Evolutionary conservation across 768 basidiomycete species (phyloP), one percentile per base, ranked within the genome.

Genomic region (Pleurotus citrinopileatus): DNA sequence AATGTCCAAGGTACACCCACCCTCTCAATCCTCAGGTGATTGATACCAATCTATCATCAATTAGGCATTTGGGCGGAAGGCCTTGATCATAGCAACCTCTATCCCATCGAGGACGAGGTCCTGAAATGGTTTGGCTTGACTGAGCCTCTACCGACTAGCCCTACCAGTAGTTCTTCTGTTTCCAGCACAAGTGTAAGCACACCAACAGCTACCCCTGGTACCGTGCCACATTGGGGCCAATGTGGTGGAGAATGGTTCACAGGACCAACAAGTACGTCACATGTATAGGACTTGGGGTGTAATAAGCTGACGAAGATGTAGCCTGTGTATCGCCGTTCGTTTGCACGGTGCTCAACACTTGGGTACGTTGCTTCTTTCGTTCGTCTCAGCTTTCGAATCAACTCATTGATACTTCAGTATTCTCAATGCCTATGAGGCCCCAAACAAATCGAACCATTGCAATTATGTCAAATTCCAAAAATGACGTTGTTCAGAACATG

Each of bases 81-180:
- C 15, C 73, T 79, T 19, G 75, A 73, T 42, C 81, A 83, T 65
- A 77, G 15, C 38, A 40, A 40, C 38, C 77, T 52, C 74, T 81
- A 17, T 78, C 77, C 12, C 68, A 73, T 12, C 77, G 78, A 70
- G 51, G 68, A 67, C 43, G 72, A 78, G 42, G 76, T 74, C 40
- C 66, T 81, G 47, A 63, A 64, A 27, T 82, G 73, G 73, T 78
- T 81, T 55, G 78, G 78, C 26, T 68, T 81, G 54, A 72, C 68
- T 23, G 17, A 37, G 1, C 38, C 27, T 29, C 17, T 27, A 15
- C 38, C 55, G 7, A 69, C 65, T 1, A 60, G 57, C 9, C 57
- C 56, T 36, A 47, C 59, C 3, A 62, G 56, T 8, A 26, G 28
- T 10, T 36, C 62, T 19, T 57, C 65, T 4, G 51, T 59, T 29